phyloP scores from a whole-genome alignment of 2,329 filamentous ascomycete genomes.

The Lizonia empirigonia region DNA sequence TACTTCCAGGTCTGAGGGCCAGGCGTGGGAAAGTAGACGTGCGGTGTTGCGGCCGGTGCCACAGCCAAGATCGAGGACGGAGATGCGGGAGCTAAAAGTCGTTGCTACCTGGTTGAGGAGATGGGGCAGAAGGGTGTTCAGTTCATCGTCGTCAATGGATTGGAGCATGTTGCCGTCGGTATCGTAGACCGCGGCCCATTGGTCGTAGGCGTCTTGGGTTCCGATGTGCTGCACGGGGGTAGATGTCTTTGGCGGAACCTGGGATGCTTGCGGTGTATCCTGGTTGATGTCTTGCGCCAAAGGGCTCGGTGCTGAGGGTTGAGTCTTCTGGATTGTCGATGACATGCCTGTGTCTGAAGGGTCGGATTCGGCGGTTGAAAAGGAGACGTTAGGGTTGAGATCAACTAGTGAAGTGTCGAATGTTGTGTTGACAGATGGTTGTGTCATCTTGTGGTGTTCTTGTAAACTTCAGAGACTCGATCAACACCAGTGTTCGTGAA shows the following conservation, averaged over 20 bases:
- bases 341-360: conserved; percentile 23
- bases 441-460: conserved; percentile 37
- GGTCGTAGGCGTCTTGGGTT: conserved; percentile 56
- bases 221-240: conserved; percentile 40
- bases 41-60: conserved; percentile 69
- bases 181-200: conserved; percentile 65
- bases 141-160: conserved; percentile 64
- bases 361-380: conserved; percentile 46
- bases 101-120: conserved; percentile 49
- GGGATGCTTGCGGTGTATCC: conserved; percentile 24
- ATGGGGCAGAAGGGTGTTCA: conserved; percentile 57
- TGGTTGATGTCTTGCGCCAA: conserved; percentile 14
- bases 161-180: conserved; percentile 71
- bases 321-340: conserved; percentile 8
- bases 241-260: conserved; percentile 15
- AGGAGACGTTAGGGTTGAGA: conserved; percentile 37
- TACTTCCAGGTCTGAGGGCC: conserved; percentile 27
- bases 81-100: conserved; percentile 29
- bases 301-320: conserved; percentile 10
- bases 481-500: neutral
- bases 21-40: conserved; percentile 53
- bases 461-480: neutral
- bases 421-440: conserved; percentile 45
- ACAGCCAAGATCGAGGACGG: conserved; percentile 67
- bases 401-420: conserved; percentile 49